These are phyloP conservation scores for Macrophomina pseudophaseolina DNA, from an alignment of 2,329 filamentous ascomycete species.

Conservation along the genomic window DNA sequence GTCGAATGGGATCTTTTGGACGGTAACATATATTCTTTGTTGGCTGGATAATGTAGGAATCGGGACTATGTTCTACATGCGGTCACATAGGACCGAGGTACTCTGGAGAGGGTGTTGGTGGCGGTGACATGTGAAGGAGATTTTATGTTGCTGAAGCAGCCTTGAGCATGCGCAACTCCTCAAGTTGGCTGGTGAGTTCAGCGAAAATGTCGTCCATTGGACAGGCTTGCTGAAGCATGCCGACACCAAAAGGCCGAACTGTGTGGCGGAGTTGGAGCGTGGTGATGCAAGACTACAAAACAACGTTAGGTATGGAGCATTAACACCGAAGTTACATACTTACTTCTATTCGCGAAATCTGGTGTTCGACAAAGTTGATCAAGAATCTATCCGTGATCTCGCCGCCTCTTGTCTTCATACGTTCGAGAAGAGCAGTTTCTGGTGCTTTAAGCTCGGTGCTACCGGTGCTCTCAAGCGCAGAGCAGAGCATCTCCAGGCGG, in stretches of 20 bases:
- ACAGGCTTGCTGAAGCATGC: conserved; percentile 73
- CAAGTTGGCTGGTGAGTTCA: conserved; percentile 65
- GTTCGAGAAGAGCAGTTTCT: conserved; percentile 81
- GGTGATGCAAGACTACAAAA: conserved; percentile 73
- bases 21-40: conserved; percentile 14
- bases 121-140: neutral
- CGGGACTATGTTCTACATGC: conserved; percentile 10
- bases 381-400: conserved; percentile 89
- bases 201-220: conserved; percentile 76
- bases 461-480: conserved; percentile 75
- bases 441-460: conserved; percentile 72
- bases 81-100: neutral
- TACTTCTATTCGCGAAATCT: conserved; percentile 95
- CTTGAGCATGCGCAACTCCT: conserved; percentile 68
- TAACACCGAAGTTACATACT: conserved; percentile 39
- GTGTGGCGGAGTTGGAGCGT: conserved; percentile 81
- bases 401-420: conserved; percentile 72
- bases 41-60: conserved; percentile 10
- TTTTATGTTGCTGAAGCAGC: conserved; percentile 28
- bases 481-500: conserved; percentile 91
- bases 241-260: conserved; percentile 70
- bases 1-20: neutral
- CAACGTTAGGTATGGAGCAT: conserved; percentile 31
- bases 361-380: conserved; percentile 89
- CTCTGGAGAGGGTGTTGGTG: neutral